Evolutionary conservation across 2,329 filamentous ascomycete genomes (phyloP).

Genomic region (Fusarium lateritium): DNA sequence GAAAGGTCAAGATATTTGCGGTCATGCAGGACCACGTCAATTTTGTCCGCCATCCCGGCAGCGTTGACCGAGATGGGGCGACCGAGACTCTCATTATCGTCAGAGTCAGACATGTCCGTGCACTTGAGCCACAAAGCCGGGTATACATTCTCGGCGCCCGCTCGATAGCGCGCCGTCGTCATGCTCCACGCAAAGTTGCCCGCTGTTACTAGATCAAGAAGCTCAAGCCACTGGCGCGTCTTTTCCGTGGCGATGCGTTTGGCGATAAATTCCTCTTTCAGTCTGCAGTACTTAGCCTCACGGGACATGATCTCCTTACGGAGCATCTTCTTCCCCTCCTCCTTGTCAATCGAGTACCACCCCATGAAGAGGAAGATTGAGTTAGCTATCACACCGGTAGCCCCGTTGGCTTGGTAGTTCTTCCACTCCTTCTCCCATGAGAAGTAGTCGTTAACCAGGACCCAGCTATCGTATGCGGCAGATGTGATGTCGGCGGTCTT

Average conservation of each 20-base stretch:
- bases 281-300: neutral
- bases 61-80: neutral
- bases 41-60: neutral
- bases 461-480: neutral
- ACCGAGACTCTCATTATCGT: neutral
- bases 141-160: neutral
- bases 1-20: neutral
- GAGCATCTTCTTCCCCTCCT: neutral
- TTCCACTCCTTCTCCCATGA: constrained; percentile 4
- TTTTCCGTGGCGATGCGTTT: neutral
- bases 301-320: constrained; percentile 1
- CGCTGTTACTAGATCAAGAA: neutral
- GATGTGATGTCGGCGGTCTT: neutral
- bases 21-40: neutral
- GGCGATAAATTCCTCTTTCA: neutral
- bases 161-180: neutral
- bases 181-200: constrained; percentile 1
- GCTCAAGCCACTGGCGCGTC: neutral
- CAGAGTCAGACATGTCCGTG: neutral
- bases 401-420: neutral
- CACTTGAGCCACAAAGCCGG: neutral
- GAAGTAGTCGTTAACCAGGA: neutral
- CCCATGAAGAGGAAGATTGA: neutral
- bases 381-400: neutral
- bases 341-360: neutral